Evolutionary conservation across 257 asterid species (phyloP), one percentile per base, ranked within the genome.

Genomic region (Lycium barbarum): DNA sequence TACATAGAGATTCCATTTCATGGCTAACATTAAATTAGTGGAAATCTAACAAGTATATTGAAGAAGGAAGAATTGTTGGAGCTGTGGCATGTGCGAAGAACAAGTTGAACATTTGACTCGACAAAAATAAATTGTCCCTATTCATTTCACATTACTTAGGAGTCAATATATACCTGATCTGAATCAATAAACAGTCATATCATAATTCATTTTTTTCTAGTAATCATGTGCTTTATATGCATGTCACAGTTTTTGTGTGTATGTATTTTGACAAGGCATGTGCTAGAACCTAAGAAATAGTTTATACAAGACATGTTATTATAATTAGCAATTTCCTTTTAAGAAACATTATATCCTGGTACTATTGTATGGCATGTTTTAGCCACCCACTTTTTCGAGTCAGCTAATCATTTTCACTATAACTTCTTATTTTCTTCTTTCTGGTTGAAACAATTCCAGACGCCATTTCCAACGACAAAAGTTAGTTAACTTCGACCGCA

Each of bases 221-320:
- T 53, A 53, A n/a, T 78, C 82, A 78, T 78, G 82, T 78, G 82
- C 62, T 78, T 78, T 78, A 26, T 14, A 26, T 78, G 82, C 82
- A 7, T 53, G 47, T 5, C 8, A 7, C 65, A 15, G 65, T 53
- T 11, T 78, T 14, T 78, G 65, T 78, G 82, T 51, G 82, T 26
- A 1, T 53, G 65, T 78, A 53, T 78, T 78, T 78, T 78, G 82
- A 78, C 82, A 78, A 78, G 2, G 82, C 82, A 78, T 78, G 82
- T 78, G 82, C 82, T 9, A 63, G 14, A 78, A 53, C 26, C 59
- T 78, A 65, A 53, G 49, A 53, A 53, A 53, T 78, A 53, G 26
- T 13, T 53, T 53, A 33, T 78, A 26, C 8, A 26, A 14, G 65
- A 53, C 65, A 53, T 78, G 65, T 53, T 78, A 53, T 78, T 51